Conservation (phyloP, 148 eudicot species). For the Vaccinium corymbosum region DNA sequence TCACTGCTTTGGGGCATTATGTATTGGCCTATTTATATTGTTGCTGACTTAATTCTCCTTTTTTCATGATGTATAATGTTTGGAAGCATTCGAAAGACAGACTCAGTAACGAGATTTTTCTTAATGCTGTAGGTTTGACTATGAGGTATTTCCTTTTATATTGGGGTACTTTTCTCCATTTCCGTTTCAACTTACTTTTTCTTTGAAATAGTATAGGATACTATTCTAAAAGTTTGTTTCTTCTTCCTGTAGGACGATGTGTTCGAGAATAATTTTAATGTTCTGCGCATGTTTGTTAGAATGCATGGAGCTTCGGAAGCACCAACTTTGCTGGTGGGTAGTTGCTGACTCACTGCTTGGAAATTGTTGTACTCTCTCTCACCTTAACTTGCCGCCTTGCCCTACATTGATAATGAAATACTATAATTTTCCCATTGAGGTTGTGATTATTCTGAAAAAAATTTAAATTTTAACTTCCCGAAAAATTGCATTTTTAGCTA, state of each 20-base stretch:
- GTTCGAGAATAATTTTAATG: constrained; percentile 76
- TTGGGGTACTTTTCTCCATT: not conserved
- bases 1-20: constrained; percentile 9
- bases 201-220: not conserved
- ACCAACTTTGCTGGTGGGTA: constrained; percentile 72
- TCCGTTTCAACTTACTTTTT: constrained; percentile 8
- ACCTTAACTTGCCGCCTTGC: not conserved
- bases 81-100: constrained; percentile 23
- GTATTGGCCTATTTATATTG: constrained; percentile 5
- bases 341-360: not conserved
- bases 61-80: constrained; percentile 12
- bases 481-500: not conserved
- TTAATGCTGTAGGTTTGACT: constrained; percentile 67
- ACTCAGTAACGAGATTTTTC: constrained; percentile 15
- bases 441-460: not conserved
- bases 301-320: constrained; percentile 71
- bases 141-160: constrained; percentile 59
- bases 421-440: not conserved
- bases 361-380: not conserved
- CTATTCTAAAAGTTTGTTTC: not conserved
- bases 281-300: constrained; percentile 85
- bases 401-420: not conserved
- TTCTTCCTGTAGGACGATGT: constrained; percentile 68
- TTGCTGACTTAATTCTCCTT: constrained; percentile 12
- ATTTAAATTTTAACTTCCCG: not conserved